phyloP scores from a whole-genome alignment of 2,329 filamentous ascomycete genomes.

The Talaromyces rugulosus region DNA sequence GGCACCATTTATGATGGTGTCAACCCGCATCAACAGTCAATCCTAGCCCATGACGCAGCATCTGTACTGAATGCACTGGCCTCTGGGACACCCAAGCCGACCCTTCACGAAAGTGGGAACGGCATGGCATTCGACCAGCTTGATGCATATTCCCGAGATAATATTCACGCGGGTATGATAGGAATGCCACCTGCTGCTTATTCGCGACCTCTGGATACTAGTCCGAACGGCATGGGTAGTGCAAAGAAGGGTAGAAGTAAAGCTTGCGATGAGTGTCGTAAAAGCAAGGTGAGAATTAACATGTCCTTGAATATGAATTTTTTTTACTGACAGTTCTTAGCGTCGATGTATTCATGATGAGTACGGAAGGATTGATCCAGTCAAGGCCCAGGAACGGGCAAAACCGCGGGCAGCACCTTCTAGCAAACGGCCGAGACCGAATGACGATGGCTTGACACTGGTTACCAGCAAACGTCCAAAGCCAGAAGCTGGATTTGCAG shows the following conservation, averaged over 20 bases:
- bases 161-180: constrained; percentile 22
- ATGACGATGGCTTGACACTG: constrained; percentile 33
- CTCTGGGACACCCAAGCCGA: constrained; percentile 34
- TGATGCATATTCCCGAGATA: constrained; percentile 20
- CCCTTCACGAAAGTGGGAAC: constrained; percentile 24
- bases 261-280: constrained; percentile 63
- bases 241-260: constrained; percentile 58
- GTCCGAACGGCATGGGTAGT: constrained; percentile 33
- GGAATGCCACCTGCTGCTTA: constrained; percentile 22
- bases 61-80: constrained; percentile 36
- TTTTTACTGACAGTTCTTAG: constrained; percentile 35
- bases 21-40: constrained; percentile 27
- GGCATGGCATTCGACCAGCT: constrained; percentile 24
- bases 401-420: constrained; percentile 55
- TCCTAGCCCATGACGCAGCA: constrained; percentile 34
- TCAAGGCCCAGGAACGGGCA: constrained; percentile 59
- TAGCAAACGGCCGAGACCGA: constrained; percentile 50
- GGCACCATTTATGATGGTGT: constrained; percentile 26
- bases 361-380: constrained; percentile 59
- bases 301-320: neutral
- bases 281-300: constrained; percentile 56
- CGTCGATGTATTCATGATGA: constrained; percentile 65
- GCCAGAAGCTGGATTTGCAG: constrained; percentile 29
- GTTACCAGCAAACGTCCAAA: constrained; percentile 29
- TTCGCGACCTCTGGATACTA: constrained; percentile 27